A percentile compares a stretch with the other conserved stretches of the same genome.
These are phyloP conservation scores for Rheum nobile DNA, from an alignment of 148 eudicot genomes.

Conservation along the genomic window DNA sequence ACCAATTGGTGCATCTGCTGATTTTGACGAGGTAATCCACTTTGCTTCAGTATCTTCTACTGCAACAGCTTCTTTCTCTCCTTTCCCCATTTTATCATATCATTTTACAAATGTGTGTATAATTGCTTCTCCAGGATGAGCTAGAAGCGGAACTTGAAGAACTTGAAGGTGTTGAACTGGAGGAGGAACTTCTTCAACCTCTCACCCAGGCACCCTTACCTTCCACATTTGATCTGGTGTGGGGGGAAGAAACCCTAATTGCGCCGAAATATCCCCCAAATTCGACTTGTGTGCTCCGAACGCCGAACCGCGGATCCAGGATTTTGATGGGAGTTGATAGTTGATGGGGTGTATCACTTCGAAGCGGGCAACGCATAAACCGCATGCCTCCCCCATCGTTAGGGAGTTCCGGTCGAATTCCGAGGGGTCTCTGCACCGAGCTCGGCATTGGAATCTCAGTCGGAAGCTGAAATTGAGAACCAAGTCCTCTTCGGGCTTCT, in stretches of 20 bases:
- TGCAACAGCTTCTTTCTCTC: not conserved
- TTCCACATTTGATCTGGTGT: not conserved
- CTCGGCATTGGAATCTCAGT: too few species aligned
- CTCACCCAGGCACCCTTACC: constrained; percentile 18
- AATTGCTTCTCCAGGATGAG: constrained; percentile 19
- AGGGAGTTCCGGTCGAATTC: not conserved
- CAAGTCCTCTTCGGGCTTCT: too few species aligned
- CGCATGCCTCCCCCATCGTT: constrained; percentile 21
- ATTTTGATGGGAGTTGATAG: too few species aligned
- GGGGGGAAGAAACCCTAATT: not conserved
- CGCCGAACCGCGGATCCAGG: not conserved
- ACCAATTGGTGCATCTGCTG: constrained; percentile 27
- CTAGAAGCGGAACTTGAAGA: constrained; percentile 33
- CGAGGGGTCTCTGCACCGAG: not conserved
- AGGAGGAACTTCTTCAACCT: constrained; percentile 30
- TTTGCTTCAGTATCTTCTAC: not conserved
- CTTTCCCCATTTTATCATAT: not conserved
- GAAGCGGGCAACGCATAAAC: constrained; percentile 34
- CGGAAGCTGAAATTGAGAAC: too few species aligned
- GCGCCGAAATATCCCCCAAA: not conserved
- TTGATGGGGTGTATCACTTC: constrained; percentile 88
- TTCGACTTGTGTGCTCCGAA: not conserved
- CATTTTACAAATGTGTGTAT: not conserved
- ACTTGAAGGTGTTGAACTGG: constrained; percentile 25
- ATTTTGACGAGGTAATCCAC: constrained; percentile 21